Base-by-base conservation (phyloP, 2,329 filamentous ascomycete species). In the Ophiostoma fasciatum region DNA sequence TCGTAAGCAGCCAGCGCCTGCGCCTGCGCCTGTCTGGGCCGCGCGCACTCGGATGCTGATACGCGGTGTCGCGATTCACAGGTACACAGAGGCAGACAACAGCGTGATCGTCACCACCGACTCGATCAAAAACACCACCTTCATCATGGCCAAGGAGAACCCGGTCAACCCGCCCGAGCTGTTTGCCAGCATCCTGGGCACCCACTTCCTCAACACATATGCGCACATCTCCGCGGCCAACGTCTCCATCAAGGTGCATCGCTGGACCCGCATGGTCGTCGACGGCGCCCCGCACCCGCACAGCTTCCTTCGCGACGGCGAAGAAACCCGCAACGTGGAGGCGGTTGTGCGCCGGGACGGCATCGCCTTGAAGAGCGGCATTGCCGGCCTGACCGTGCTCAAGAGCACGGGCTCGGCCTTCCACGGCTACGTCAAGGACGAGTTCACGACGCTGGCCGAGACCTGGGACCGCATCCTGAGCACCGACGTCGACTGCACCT, bases 381-480 rank as follows among this genome's bases (percentile, higher is more conserved):
- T 98, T 50, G 69, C 72, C 44, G 84, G 82, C 40, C 67, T 96
- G 35, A 71, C 85, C 11, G 87, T 98, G 32, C 74, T 98, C 46
- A 98, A 98, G 69, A 92, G 81, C 67, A 98, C 90, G 2, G 87
- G 85, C 22, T 94, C 87, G 23, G 82, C 85, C 48, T 98, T 98
- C 71, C 82, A 94, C 61, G 80, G 85, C 49, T 98, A 94, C 60
- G 68, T 94, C 45, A 74, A 82, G 29, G 85, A 98, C 57, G 87
- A 94, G 58, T 98, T 75, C 66, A 96, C 90, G 41, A 88, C 82
- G 4, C 71, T 98, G 13, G 68, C 71, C 22, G 90, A 96, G 64
- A 84, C 81, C 10, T 92, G 82, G 80, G 90, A 98, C 58, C 82
- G 90, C 42, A 93, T 98, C 51, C 68, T 98, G 38, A 92, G 83